Conservation (phyloP, 805 yeast species). For the Hanseniaspora clermontiae region DNA sequence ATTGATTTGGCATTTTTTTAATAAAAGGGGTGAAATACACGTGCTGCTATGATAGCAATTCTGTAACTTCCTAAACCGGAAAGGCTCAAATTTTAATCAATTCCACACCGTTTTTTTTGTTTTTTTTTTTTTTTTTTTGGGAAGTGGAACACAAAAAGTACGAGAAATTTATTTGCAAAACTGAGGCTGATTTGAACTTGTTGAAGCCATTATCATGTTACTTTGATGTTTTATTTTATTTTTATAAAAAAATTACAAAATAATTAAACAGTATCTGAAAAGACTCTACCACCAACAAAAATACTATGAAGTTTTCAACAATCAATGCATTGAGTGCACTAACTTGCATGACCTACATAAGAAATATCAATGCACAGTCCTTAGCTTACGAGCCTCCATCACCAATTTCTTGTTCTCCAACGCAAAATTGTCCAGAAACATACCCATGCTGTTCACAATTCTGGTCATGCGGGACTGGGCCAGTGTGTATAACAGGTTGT, state of each 20-base stretch:
- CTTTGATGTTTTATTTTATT: too few relatives aligned
- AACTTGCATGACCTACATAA: background rate
- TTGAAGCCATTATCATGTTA: background rate
- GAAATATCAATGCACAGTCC: slow-evolving; percentile 10
- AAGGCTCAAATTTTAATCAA: background rate
- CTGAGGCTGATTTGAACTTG: background rate
- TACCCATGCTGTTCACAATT: slow-evolving; percentile 81
- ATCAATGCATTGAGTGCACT: background rate
- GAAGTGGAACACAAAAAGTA: background rate
- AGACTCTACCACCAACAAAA: background rate
- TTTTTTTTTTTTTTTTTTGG: too few relatives aligned
- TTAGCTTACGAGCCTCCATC: slow-evolving; percentile 20
- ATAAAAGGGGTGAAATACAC: background rate
- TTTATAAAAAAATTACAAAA: too few relatives aligned
- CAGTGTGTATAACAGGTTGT: slow-evolving; percentile 73
- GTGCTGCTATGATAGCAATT: background rate
- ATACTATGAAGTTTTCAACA: background rate
- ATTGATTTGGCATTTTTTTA: too few relatives aligned
- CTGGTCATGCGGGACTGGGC: slow-evolving; percentile 72
- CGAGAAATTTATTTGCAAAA: background rate
- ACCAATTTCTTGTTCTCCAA: slow-evolving; percentile 20
- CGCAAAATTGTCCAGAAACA: slow-evolving; percentile 51
- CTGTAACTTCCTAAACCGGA: background rate
- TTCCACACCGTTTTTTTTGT: background rate
- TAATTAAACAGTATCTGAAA: background rate